Evolutionary conservation across 345 rosid species (phyloP).

Genomic region (Rhodamnia argentea): DNA sequence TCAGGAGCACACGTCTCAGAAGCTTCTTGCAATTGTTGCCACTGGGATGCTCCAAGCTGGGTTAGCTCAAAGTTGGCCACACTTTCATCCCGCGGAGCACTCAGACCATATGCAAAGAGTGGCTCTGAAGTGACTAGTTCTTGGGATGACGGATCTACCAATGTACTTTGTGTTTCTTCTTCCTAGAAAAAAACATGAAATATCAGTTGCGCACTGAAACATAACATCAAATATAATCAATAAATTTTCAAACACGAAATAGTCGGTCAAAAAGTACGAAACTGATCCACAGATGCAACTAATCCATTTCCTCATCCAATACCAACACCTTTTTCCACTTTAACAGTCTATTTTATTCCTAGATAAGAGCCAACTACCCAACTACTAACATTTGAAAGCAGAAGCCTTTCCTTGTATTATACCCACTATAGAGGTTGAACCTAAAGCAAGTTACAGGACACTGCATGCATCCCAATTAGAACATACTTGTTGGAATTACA

Average conservation of each 20-base stretch:
- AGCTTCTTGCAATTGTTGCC: slow-evolving; percentile 20
- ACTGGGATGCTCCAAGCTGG: slow-evolving; percentile 18
- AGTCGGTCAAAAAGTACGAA: neutral
- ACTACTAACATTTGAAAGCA: neutral
- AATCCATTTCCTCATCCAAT: neutral
- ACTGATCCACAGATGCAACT: neutral
- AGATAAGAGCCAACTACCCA: neutral
- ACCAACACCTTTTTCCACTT: neutral
- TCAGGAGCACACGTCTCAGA: slow-evolving; percentile 27
- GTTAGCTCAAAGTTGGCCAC: slow-evolving; percentile 15
- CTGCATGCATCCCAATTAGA: neutral
- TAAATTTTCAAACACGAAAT: neutral
- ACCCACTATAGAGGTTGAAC: neutral
- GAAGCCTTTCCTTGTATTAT: neutral
- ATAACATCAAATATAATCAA: neutral
- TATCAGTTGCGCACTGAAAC: neutral
- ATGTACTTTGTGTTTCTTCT: slow-evolving; percentile 29
- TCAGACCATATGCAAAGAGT: neutral
- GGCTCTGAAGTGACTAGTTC: slow-evolving; percentile 20
- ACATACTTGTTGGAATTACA: neutral
- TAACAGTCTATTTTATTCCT: neutral
- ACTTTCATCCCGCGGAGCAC: slow-evolving; percentile 3
- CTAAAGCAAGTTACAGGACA: neutral
- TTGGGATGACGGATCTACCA: slow-evolving; percentile 17
- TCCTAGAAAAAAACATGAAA: slow-evolving; percentile 10